Percentiles rank a stretch among this genome's conserved stretches.
Conservation (phyloP, 345 rosid genomes). For the Brassica nigra region DNA sequence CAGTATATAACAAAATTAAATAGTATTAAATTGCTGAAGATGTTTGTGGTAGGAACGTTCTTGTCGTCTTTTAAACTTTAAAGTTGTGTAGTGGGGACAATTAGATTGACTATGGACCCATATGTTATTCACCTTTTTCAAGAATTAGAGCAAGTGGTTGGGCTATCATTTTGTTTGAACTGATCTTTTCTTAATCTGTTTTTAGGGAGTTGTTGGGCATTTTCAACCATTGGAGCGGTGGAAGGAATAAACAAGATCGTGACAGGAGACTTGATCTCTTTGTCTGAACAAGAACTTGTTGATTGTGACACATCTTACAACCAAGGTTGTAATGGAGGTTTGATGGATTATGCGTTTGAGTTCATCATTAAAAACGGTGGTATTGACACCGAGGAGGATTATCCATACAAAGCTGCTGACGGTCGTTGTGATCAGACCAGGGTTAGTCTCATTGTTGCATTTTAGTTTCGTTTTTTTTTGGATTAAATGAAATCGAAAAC, state of each 20-base stretch:
- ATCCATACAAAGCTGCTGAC: conserved; percentile 72
- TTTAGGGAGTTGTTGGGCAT: conserved; percentile 98
- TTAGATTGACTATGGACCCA: not conserved
- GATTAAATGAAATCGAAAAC: not conserved
- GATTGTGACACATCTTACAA: conserved; percentile 80
- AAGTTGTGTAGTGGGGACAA: not conserved
- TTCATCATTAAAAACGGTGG: conserved; percentile 93
- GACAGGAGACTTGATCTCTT: conserved; percentile 67
- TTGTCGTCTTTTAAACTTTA: not conserved
- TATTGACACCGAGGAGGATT: conserved; percentile 77
- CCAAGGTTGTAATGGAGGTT: conserved; percentile 92
- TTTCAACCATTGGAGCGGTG: conserved; percentile 84
- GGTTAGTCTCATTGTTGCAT: conserved; percentile 43
- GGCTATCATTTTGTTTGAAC: not conserved
- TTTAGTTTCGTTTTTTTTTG: not conserved
- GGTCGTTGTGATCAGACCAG: conserved; percentile 64
- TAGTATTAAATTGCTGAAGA: not conserved
- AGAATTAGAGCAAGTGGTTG: not conserved
- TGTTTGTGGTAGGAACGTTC: not conserved
- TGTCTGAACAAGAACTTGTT: conserved; percentile 94
- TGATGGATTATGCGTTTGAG: conserved; percentile 90
- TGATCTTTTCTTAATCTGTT: conserved; percentile 28
- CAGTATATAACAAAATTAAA: not conserved
- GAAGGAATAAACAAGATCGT: conserved; percentile 91
- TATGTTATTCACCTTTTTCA: not conserved